Percentiles rank a stretch among this genome's conserved stretches.
phyloP scores from a whole-genome alignment of 179 eudicot species.

The Corrigiola litoralis region DNA sequence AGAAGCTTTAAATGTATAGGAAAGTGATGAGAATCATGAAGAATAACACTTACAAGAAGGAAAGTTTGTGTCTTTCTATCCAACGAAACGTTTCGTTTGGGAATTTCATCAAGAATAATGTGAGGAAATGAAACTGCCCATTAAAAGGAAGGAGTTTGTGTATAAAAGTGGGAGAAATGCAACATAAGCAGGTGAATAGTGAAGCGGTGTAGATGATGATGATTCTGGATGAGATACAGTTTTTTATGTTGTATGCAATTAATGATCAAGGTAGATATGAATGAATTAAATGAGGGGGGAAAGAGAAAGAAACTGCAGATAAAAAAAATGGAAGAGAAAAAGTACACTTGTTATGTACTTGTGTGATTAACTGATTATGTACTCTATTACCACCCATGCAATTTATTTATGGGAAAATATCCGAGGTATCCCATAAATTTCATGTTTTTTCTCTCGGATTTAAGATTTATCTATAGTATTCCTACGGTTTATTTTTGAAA shows the following conservation, averaged over 20 bases:
- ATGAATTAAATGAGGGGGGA: not conserved
- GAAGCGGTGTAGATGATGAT: not conserved
- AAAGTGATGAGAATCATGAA: not conserved
- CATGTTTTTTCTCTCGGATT: too few relatives aligned
- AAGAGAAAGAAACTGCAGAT: not conserved
- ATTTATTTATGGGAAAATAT: too few relatives aligned
- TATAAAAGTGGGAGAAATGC: not conserved
- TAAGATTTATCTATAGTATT: too few relatives aligned
- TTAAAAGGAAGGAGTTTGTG: not conserved
- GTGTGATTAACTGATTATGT: too few relatives aligned
- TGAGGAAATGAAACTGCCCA: slow-evolving; percentile 1
- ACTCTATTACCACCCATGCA: too few relatives aligned
- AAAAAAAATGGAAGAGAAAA: not conserved
- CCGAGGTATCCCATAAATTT: too few relatives aligned
- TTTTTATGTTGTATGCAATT: not conserved
- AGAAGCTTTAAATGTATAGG: not conserved
- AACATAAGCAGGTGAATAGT: not conserved
- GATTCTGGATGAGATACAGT: not conserved
- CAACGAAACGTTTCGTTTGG: not conserved
- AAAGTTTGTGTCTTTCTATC: not conserved
- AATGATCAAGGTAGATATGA: too few relatives aligned
- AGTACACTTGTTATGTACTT: too few relatives aligned
- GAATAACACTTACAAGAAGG: not conserved
- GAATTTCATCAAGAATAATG: not conserved
- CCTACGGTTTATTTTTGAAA: too few relatives aligned